Conservation (phyloP, 805 yeast genomes). For the Metschnikowia lachancei region DNA sequence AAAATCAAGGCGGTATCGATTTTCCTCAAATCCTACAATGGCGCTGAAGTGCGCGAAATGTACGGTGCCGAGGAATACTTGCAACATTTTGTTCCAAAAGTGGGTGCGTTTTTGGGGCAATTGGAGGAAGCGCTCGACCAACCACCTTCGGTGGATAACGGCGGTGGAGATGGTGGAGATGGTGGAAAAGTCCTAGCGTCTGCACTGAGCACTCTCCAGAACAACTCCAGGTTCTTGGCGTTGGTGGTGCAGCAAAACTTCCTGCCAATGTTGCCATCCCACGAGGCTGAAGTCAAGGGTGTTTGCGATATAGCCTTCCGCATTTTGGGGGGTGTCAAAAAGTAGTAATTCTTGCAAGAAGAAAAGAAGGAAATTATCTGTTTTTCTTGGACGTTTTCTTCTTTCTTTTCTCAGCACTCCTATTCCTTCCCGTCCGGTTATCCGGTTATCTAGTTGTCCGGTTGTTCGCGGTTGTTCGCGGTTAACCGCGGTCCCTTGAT, state of each 20-base stretch:
- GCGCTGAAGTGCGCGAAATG: slow-evolving; percentile 3
- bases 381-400: too few species aligned
- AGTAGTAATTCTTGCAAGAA: neutral
- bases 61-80: slow-evolving; percentile 9
- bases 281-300: neutral
- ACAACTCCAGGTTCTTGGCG: slow-evolving; percentile 34
- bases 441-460: too few species aligned
- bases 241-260: slow-evolving; percentile 7
- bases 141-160: neutral
- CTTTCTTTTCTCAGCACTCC: too few species aligned
- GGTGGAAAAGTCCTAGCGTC: neutral
- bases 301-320: neutral
- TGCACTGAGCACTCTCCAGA: slow-evolving; percentile 21
- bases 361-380: too few species aligned
- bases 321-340: neutral
- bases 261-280: neutral
- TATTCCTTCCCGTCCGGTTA: too few species aligned
- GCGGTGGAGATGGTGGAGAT: too few species aligned
- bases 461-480: too few species aligned
- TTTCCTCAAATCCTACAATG: slow-evolving; percentile 9
- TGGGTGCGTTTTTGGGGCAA: slow-evolving; percentile 16
- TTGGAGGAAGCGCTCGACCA: slow-evolving; percentile 10
- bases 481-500: slow-evolving; percentile 1
- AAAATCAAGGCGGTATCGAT: slow-evolving; percentile 18
- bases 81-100: slow-evolving; percentile 11